Evolutionary conservation across 1,284 basidiomycete genomes (phyloP).

Genomic region (Sporisorium iseilematis-ciliati): DNA sequence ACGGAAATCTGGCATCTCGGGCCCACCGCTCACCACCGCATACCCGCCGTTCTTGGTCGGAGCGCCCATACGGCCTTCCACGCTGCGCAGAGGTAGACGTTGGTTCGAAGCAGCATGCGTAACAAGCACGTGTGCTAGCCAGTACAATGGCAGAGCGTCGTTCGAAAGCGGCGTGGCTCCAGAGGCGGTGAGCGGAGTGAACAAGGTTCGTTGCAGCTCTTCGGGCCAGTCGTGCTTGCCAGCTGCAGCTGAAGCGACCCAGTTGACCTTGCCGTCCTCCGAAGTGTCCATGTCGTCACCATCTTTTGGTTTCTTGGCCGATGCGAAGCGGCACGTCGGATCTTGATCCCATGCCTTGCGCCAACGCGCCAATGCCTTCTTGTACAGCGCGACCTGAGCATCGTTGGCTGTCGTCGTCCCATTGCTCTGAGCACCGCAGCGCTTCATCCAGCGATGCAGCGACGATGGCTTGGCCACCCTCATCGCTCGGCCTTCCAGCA

Average conservation of each 20-base stretch:
- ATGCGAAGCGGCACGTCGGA: conserved; percentile 51
- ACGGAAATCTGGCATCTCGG: conserved; percentile 53
- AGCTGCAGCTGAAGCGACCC: conserved; percentile 6
- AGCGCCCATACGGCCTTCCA: conserved; percentile 30
- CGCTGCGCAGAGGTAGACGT: conserved; percentile 40
- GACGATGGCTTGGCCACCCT: conserved; percentile 48
- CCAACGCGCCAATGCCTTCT: conserved; percentile 56
- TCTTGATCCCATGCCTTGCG: conserved; percentile 61
- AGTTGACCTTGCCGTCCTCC: conserved; percentile 11
- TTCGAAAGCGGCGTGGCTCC: conserved; percentile 61
- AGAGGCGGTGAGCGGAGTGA: conserved; percentile 57
- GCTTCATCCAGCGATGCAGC: conserved; percentile 42
- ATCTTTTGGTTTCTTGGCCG: conserved; percentile 24
- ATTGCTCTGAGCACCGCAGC: conserved; percentile 6
- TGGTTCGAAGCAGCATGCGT: conserved; percentile 55
- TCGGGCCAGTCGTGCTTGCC: conserved; percentile 31
- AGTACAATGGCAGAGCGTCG: conserved; percentile 63
- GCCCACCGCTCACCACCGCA: conserved; percentile 24
- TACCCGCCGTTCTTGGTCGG: conserved; percentile 28
- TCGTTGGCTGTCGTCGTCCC: conserved; percentile 15
- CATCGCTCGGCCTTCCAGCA: conserved; percentile 54
- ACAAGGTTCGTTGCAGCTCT: conserved; percentile 37
- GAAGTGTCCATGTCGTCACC: conserved; percentile 13
- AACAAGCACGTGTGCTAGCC: conserved; percentile 60
- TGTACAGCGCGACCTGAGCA: conserved; percentile 43